These are phyloP conservation scores for Pisolithus sp. DNA, from an alignment of 768 basidiomycete species.

Conservation along the genomic window DNA sequence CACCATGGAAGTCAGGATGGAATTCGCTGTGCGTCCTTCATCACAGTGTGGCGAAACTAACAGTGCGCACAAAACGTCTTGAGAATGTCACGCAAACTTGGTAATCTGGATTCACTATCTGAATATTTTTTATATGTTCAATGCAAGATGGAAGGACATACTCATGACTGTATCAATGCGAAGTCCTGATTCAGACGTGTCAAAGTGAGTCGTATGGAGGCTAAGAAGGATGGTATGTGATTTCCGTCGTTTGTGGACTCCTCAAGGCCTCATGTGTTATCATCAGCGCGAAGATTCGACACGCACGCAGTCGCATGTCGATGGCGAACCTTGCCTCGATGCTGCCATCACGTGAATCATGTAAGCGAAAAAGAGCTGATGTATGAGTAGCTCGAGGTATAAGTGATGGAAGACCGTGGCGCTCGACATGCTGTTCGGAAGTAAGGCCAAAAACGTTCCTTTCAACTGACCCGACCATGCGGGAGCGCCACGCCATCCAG, in stretches of 20 bases:
- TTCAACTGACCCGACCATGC: no score
- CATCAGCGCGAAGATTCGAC: conserved; percentile 76
- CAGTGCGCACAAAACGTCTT: conserved; percentile 56
- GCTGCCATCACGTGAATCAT: conserved; percentile 96
- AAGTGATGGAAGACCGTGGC: no score
- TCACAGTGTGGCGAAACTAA: conserved; percentile 75
- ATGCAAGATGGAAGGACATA: no score
- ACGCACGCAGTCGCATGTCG: conserved; percentile 76
- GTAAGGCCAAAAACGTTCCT: no score
- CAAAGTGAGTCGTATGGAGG: conserved; percentile 29
- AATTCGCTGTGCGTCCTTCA: conserved; percentile 87
- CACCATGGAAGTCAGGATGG: conserved; percentile 93
- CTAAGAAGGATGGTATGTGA: conserved; percentile 76
- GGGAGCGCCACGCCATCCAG: no score
- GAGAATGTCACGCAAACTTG: conserved; percentile 42
- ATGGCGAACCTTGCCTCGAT: conserved; percentile 81
- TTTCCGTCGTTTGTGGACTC: background rate
- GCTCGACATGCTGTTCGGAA: no score
- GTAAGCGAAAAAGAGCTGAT: conserved; percentile 81
- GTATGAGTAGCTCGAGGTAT: conserved; percentile 63
- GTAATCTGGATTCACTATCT: no score
- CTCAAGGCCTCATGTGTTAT: background rate
- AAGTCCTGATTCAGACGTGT: no score
- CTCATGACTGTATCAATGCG: no score
- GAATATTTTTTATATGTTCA: no score